Base-by-base conservation (phyloP, 1,284 basidiomycete species). In the Phellopilus nigrolimitatus region DNA sequence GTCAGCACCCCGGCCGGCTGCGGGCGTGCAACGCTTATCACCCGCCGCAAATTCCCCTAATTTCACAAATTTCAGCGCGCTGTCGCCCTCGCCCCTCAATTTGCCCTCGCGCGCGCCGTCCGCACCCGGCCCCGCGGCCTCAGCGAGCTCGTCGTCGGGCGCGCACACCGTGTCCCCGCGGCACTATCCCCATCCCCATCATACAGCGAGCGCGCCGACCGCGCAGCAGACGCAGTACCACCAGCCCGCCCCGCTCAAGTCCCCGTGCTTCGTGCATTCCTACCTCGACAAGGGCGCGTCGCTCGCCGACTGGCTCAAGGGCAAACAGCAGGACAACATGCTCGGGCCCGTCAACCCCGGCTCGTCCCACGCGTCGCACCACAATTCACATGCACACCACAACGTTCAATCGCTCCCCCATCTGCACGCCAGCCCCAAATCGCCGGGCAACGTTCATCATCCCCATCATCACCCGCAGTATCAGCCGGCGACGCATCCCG, bases 221-320 rank as follows among this genome's bases (percentile, higher is more conserved):
- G n/a, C n/a, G n/a, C n/a, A n/a, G n/a, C n/a, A n/a, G n/a, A n/a
- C n/a, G n/a, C 63, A 40, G 37, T 65, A 61, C 63, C 66, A 60
- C 60, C 64, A 60, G 28, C 56, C 64, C 47, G 68, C 59, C 60
- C 65, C 76, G n/a, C 67, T 72, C 50, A 71, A 74, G 41, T 89
- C 87, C 0, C 89, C 88, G n/a, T 93, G 88, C 64, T 91, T 91
- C 64, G 79, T 93, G 19, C 90, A 93, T 68, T 91, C 87, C 0
- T 79, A 88, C 58, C 82, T 93, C 49, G 87, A 90, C 66, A 81
- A 88, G 64, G 80, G 80, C 27, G 80, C 78, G 6, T 83, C 84
- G 6, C 72, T 91, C 50, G 74, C 78, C 33, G 84, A 88, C 56
- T 89, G 84, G 79, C 69, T 88, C 39, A 72, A 73, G 52, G 68